Evolutionary conservation across 2,329 filamentous ascomycete genomes (phyloP).

Genomic region (Hypoxylon rubiginosum): DNA sequence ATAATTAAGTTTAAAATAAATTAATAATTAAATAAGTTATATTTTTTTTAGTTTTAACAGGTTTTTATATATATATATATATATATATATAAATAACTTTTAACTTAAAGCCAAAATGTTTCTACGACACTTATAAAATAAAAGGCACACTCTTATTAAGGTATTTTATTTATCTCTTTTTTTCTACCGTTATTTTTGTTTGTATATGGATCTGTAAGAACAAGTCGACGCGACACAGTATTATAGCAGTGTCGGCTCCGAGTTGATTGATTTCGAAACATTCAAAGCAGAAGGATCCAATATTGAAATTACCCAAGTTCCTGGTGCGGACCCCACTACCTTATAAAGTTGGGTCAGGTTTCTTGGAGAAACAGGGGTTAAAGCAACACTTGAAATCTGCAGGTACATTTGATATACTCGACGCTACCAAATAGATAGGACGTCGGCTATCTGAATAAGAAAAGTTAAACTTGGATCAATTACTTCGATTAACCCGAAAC

Average conservation of each 20-base stretch:
- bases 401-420: background rate
- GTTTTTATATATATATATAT: too few species aligned
- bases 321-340: background rate
- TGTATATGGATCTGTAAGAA: background rate
- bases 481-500: too few species aligned
- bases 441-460: background rate
- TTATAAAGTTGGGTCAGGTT: background rate
- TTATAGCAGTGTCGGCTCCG: background rate
- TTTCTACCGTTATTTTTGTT: background rate
- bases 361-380: background rate
- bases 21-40: too few species aligned
- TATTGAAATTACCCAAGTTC: background rate
- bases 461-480: background rate
- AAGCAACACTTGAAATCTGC: background rate
- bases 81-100: background rate
- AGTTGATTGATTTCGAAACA: background rate
- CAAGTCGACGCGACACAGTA: background rate
- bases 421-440: background rate
- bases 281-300: background rate
- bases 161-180: background rate
- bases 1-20: too few species aligned
- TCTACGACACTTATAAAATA: background rate
- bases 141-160: background rate
- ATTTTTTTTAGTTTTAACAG: too few species aligned
- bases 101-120: background rate